phyloP scores from a whole-genome alignment of 2,329 filamentous ascomycete genomes.

The Pseudopyrenochaeta lycopersici region DNA sequence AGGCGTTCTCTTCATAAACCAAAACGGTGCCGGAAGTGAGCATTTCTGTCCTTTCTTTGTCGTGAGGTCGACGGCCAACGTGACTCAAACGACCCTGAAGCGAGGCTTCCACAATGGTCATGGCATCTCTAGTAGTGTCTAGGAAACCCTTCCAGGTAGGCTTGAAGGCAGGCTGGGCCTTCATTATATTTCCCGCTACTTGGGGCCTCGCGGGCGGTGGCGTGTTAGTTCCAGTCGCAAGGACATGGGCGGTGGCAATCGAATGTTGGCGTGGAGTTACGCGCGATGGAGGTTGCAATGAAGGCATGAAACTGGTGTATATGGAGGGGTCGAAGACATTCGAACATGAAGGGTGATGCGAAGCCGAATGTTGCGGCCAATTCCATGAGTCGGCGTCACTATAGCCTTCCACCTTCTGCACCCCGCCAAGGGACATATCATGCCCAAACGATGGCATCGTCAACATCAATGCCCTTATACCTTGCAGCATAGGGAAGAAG shows the following conservation, averaged over 20 bases:
- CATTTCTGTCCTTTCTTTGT: constrained; percentile 78
- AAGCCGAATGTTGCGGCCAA: constrained; percentile 38
- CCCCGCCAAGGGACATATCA: constrained; percentile 40
- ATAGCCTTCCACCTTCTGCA: constrained; percentile 46
- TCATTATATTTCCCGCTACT: constrained; percentile 39
- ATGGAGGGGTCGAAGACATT: constrained; percentile 43
- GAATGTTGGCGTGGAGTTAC: constrained; percentile 40
- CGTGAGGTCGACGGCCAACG: constrained; percentile 84
- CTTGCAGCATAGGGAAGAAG: constrained; percentile 47
- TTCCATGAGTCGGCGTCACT: constrained; percentile 41
- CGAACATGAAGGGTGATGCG: constrained; percentile 32
- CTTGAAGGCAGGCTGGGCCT: constrained; percentile 57
- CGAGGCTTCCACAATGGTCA: constrained; percentile 82
- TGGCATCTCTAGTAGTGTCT: constrained; percentile 75
- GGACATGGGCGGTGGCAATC: constrained; percentile 38
- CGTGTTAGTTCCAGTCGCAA: constrained; percentile 34
- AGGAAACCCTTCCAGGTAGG: constrained; percentile 76
- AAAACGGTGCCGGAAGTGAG: constrained; percentile 88
- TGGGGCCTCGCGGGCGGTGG: constrained; percentile 42
- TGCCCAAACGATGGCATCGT: constrained; percentile 49
- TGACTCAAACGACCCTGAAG: constrained; percentile 75
- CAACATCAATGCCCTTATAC: constrained; percentile 43
- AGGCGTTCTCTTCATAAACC: constrained; percentile 90
- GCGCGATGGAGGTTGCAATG: constrained; percentile 29
- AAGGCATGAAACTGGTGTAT: constrained; percentile 35